Percentiles rank a stretch among this genome's conserved stretches.
Evolutionary conservation across 2,329 filamentous ascomycete genomes (phyloP).

Genomic region (Diaporthe humulicola): DNA sequence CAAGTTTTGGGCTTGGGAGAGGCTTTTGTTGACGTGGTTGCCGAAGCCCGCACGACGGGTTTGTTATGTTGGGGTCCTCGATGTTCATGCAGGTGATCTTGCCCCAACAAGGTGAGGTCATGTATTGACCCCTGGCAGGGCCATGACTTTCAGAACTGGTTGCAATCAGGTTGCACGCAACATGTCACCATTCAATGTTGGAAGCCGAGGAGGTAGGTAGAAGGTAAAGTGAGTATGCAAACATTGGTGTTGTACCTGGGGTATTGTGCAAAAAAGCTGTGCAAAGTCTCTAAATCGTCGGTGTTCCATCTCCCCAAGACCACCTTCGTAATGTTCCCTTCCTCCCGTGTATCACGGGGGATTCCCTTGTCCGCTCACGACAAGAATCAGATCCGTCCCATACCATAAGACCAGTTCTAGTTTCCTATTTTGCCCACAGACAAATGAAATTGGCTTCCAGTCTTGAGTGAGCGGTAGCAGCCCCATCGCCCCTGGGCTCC

Average conservation of each 20-base stretch:
- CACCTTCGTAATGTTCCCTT: not conserved
- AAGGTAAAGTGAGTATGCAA: slow-evolving; percentile 34
- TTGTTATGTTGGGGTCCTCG: not conserved
- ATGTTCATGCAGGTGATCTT: not conserved
- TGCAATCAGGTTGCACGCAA: not conserved
- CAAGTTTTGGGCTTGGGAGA: not conserved
- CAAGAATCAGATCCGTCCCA: slow-evolving; percentile 11
- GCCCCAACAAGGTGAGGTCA: not conserved
- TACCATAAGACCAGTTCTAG: not conserved
- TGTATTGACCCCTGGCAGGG: not conserved
- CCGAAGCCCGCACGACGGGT: not conserved
- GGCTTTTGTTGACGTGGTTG: not conserved
- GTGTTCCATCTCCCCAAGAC: slow-evolving; percentile 1
- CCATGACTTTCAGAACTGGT: not conserved
- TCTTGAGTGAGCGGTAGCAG: not conserved
- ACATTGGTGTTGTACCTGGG: slow-evolving; percentile 37
- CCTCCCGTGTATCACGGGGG: not conserved
- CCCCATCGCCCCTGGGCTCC: not conserved
- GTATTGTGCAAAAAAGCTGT: slow-evolving; percentile 39
- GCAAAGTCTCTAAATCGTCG: slow-evolving; percentile 15
- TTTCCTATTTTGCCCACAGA: slow-evolving; percentile 17
- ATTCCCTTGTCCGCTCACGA: slow-evolving; percentile 15
- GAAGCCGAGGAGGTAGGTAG: not conserved
- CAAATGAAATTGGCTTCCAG: slow-evolving; percentile 16
- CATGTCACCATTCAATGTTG: not conserved